A percentile compares a stretch with the other conserved stretches of the same genome.
These are phyloP conservation scores for Wickerhamia fluorescens DNA, from an alignment of 805 yeast genomes.

Conservation along the genomic window DNA sequence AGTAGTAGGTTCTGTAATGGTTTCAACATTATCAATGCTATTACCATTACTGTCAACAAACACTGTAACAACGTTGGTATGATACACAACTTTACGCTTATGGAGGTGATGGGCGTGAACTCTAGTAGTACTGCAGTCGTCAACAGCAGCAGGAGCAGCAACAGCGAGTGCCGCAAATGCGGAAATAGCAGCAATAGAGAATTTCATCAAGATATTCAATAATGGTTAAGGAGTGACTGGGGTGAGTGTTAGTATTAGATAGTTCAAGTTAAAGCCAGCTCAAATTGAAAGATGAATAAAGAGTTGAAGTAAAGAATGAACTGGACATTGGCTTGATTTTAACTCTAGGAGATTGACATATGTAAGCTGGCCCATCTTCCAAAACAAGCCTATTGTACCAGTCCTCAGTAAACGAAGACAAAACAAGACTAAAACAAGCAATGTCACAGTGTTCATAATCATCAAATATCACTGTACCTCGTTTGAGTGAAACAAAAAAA, in stretches of 20 bases:
- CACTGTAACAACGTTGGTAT: slow-evolving; percentile 37
- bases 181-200: slow-evolving; percentile 11
- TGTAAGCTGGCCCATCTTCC: no score
- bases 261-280: no score
- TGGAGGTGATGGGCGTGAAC: slow-evolving; percentile 57
- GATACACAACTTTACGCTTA: slow-evolving; percentile 52
- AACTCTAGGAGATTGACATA: no score
- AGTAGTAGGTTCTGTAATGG: slow-evolving; percentile 8
- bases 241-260: slow-evolving; percentile 10
- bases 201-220: slow-evolving; percentile 9
- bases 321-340: no score
- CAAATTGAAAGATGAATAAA: no score
- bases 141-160: slow-evolving; percentile 18
- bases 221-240: slow-evolving; percentile 9
- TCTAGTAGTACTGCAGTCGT: slow-evolving; percentile 35
- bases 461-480: no score
- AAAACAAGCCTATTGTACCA: no score
- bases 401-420: no score
- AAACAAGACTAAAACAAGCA: no score
- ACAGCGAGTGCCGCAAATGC: slow-evolving; percentile 14
- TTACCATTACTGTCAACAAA: slow-evolving; percentile 39
- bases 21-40: slow-evolving; percentile 20
- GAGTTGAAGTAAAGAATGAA: no score
- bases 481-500: no score
- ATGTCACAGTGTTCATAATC: no score